phyloP scores from a whole-genome alignment of 108 stramenopile species.

The Bacterosira constricta region DNA sequence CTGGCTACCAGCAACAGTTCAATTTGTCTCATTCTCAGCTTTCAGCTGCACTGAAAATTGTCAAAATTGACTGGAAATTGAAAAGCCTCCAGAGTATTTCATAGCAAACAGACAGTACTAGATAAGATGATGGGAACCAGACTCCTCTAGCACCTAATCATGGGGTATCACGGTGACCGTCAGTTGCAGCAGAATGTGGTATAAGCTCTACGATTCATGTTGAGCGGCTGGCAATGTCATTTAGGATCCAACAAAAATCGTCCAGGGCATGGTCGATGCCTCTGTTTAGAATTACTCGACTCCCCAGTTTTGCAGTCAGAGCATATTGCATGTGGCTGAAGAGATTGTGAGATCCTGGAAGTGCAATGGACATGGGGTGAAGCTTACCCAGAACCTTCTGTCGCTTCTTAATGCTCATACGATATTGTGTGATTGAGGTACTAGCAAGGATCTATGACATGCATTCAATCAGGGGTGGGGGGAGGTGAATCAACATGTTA shows the following conservation, averaged over 20 bases:
- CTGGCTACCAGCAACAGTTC: too few relatives aligned
- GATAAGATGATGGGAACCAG: too few relatives aligned
- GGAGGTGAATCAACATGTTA: conserved; percentile 4
- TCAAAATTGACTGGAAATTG: too few relatives aligned
- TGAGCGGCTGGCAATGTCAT: conserved; percentile 8
- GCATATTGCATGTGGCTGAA: conserved; percentile 27
- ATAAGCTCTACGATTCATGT: conserved; percentile 50
- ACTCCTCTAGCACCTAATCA: conserved; percentile 39
- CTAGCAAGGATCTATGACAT: conserved; percentile 1
- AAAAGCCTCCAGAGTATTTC: too few relatives aligned
- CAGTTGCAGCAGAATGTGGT: conserved; percentile 21
- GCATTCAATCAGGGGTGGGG: conserved; percentile 9
- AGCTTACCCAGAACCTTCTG: background rate
- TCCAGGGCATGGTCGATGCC: conserved; percentile 31
- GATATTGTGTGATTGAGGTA: background rate
- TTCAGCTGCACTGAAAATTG: too few relatives aligned
- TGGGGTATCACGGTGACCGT: conserved; percentile 49
- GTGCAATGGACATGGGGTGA: conserved; percentile 12
- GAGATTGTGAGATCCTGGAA: conserved; percentile 17
- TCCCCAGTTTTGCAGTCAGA: background rate
- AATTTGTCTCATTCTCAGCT: too few relatives aligned
- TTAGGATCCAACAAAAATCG: conserved; percentile 37
- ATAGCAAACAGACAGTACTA: too few relatives aligned
- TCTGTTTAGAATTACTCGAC: conserved; percentile 4
- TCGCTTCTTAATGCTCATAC: background rate